Evolutionary conservation across 305 asterid genomes (phyloP).

Genomic region (Withania somnifera): DNA sequence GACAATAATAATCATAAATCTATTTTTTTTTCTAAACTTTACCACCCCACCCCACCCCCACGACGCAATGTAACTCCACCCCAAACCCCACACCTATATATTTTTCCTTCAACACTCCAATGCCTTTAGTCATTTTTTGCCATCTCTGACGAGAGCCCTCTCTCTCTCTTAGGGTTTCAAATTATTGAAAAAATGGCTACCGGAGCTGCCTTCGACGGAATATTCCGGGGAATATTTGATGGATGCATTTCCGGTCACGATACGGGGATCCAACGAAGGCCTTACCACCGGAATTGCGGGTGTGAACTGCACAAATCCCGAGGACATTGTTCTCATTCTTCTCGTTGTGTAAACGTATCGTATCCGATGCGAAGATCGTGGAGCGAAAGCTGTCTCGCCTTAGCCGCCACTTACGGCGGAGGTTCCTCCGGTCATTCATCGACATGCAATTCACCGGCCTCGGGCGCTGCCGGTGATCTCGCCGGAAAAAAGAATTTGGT

Average conservation of each 20-base stretch:
- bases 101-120: neutral
- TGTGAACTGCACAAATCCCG: conserved; percentile 56
- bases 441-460: conserved; percentile 7
- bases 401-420: no score
- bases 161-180: neutral
- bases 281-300: conserved; percentile 60
- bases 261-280: conserved; percentile 38
- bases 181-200: conserved; percentile 31
- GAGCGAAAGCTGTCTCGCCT: conserved; percentile 51
- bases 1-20: no score
- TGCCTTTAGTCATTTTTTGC: neutral
- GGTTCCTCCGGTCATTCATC: conserved; percentile 9
- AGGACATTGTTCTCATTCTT: conserved; percentile 32
- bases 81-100: neutral
- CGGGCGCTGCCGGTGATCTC: neutral
- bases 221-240: conserved; percentile 42
- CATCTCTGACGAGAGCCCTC: neutral
- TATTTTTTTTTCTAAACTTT: no score
- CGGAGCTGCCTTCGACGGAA: conserved; percentile 61
- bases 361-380: conserved; percentile 56
- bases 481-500: neutral
- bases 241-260: conserved; percentile 60
- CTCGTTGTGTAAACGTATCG: conserved; percentile 22
- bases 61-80: neutral
- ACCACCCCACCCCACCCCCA: neutral